Percentiles rank a stretch among this genome's conserved stretches.
These are phyloP conservation scores for Nemania diffusa DNA, from an alignment of 2,329 filamentous ascomycete genomes.

Conservation along the genomic window DNA sequence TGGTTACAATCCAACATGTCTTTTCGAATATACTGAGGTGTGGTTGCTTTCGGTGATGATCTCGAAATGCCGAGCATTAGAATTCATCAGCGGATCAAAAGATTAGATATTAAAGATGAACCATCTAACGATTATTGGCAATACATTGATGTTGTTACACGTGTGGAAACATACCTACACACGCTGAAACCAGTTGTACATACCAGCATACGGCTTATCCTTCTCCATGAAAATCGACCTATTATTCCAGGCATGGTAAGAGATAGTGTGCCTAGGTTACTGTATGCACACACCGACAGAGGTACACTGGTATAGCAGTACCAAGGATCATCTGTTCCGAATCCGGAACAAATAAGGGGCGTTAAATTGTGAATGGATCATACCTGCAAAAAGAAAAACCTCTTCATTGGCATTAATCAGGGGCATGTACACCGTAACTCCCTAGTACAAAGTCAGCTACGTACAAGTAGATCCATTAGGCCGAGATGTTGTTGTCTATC, in stretches of 20 bases:
- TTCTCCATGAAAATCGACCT: background rate
- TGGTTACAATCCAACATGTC: background rate
- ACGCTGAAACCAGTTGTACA: background rate
- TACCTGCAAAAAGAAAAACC: slow-evolving; percentile 16
- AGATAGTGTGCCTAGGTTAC: background rate
- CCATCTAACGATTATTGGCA: background rate
- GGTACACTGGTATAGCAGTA: slow-evolving; percentile 14
- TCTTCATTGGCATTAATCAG: background rate
- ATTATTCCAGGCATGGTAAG: background rate
- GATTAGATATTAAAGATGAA: background rate
- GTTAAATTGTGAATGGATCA: slow-evolving; percentile 21
- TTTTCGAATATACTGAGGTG: background rate
- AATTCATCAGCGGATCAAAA: background rate
- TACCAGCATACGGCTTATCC: background rate
- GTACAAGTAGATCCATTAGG: background rate
- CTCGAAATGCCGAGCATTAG: slow-evolving; percentile 10
- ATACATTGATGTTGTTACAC: background rate
- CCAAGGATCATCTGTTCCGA: slow-evolving; percentile 10
- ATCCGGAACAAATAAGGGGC: slow-evolving; percentile 19
- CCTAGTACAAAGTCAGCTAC: background rate
- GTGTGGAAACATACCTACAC: background rate
- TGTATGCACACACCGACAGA: background rate
- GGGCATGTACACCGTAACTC: slow-evolving; percentile 2
- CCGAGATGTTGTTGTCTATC: background rate
- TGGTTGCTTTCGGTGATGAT: slow-evolving; percentile 16